phyloP scores from a whole-genome alignment of 2,329 filamentous ascomycete genomes.

The Cercospora sp. region DNA sequence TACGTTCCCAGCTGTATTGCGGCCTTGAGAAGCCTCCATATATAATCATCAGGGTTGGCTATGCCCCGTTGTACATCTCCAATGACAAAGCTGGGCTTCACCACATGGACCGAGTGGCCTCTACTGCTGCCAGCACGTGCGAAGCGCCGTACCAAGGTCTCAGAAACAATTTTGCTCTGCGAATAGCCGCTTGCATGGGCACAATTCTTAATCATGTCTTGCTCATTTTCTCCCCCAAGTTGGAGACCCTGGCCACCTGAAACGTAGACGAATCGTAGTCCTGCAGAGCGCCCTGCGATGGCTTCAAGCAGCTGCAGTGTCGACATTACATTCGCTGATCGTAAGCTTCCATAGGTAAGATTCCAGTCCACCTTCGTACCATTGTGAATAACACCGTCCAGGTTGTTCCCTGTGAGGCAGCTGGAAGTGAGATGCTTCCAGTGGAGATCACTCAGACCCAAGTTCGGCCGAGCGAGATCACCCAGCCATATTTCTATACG shows the following conservation, averaged over 20 bases:
- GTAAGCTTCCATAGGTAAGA: background rate
- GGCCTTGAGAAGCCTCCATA: background rate
- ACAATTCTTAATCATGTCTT: background rate
- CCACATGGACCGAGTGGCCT: background rate
- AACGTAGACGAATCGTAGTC: background rate
- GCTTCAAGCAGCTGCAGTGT: background rate
- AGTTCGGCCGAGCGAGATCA: background rate
- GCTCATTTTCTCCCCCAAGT: background rate
- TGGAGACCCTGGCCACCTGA: background rate
- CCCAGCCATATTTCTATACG: background rate
- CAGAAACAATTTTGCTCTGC: background rate
- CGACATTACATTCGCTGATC: background rate
- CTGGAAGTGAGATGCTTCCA: background rate
- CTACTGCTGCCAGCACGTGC: background rate
- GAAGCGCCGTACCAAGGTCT: background rate
- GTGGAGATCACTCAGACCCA: background rate
- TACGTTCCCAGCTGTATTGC: background rate
- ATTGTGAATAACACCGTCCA: background rate
- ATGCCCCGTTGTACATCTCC: background rate
- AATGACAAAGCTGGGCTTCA: background rate
- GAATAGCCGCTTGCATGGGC: background rate
- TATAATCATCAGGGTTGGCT: background rate
- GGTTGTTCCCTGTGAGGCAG: background rate
- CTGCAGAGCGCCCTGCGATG: background rate
- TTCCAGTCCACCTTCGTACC: background rate